A percentile compares a stretch with the other conserved stretches of the same genome.
Conservation (phyloP, 2,329 filamentous ascomycete genomes). For the Trichocomaceae sp. region DNA sequence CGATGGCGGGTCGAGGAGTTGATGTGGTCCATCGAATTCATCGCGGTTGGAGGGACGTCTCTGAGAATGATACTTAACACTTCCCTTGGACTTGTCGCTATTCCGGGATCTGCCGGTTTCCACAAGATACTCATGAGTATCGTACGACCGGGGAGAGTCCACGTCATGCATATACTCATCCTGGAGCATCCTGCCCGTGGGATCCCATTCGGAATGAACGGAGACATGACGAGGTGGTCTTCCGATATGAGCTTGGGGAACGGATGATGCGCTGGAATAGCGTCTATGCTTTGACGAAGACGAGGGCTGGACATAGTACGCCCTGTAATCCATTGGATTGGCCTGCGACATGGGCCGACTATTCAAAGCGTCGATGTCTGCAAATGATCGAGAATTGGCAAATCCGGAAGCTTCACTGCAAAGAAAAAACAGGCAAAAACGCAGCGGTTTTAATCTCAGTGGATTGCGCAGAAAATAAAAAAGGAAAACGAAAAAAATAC, state of each 20-base stretch:
- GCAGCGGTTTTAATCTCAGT: conserved; percentile 13
- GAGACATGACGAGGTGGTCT: conserved; percentile 24
- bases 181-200: conserved; percentile 22
- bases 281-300: conserved; percentile 22
- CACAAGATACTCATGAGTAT: conserved; percentile 31
- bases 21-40: conserved; percentile 83
- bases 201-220: conserved; percentile 30
- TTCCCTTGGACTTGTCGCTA: conserved; percentile 24
- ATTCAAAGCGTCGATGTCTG: conserved; percentile 20
- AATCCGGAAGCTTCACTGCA: conserved; percentile 28
- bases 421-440: conserved; percentile 13
- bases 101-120: conserved; percentile 28
- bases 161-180: conserved; percentile 29
- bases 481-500: too few species aligned
- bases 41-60: conserved; percentile 73
- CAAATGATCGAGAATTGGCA: conserved; percentile 23
- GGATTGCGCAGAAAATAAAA: background rate
- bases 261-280: conserved; percentile 24
- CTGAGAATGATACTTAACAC: conserved; percentile 43
- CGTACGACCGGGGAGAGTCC: conserved; percentile 26
- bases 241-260: conserved; percentile 29
- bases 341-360: conserved; percentile 19
- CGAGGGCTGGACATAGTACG: conserved; percentile 25
- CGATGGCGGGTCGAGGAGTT: conserved; percentile 68
- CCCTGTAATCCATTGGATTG: conserved; percentile 27